Evolutionary conservation across 106 monocot species (phyloP), one percentile per base, ranked within the genome.

Genomic region (Allium sativum): DNA sequence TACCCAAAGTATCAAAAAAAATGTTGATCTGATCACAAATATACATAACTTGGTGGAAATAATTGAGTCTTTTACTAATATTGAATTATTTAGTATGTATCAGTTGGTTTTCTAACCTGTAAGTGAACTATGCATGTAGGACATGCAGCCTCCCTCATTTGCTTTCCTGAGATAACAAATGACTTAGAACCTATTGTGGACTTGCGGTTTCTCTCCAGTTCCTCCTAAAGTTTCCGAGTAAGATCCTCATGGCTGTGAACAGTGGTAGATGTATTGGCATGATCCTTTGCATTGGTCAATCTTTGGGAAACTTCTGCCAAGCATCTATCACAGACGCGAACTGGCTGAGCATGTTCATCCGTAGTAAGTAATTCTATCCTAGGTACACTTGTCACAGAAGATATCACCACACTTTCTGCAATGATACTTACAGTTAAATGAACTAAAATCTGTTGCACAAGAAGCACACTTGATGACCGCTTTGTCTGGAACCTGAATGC

Each of bases 331-430:
- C 93, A 93, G 41, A 93, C 89, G 51, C 93, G 85, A 21, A 89
- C 93, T 52, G 71, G 78, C 56, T 77, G 85, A 61, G 85, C 88
- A 61, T 84, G 71, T 40, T 77, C 79, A 72, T 93, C 89, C 44
- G 89, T 76, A 65, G 89, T 89, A 10, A 93, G 85, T 62, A 76
- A 72, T 83, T 81, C 93, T 82, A 55, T 85, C 93, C 71, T 73
- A 77, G 31, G 89, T 93, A 66, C 93, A 93, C 63, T 93, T 93
- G 61, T 93, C 93, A 66, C 93, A 93, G 76, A 89, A 93, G 61
- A 93, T 93, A 66, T 93, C 93, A 47, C 93, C 93, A 78, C 93
- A 93, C 55, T 89, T 93, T 65, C 93, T 72, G 63, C 93, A 93
- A 56, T 93, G 93, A 76, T 93, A 89, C 93, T 70, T 82, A 44